Base-by-base conservation (phyloP, 139 green algal genomes). In the Micromonas pusilla region DNA sequence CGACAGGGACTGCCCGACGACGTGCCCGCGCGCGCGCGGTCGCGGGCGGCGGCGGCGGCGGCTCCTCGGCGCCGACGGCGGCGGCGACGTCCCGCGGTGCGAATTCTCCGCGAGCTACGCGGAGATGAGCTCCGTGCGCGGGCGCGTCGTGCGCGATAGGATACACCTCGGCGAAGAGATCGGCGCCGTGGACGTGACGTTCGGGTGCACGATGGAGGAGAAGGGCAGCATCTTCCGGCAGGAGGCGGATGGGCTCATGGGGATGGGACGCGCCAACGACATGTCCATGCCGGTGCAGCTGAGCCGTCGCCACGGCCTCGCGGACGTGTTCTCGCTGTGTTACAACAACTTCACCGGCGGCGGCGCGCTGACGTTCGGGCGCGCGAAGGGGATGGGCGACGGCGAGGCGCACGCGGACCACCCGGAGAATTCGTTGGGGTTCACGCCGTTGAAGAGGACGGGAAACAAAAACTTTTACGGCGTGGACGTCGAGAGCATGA, bases 211-310 rank as follows among this genome's bases (percentile, higher is more conserved):
- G 72, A 91, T 81, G 2, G 77, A 72, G 19, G 94, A 98, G 81
- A 97, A 90, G 19, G 94, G 94, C 0, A 90, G 93, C 76, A 96
- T 98, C 36, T 96, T 87, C 80, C 83, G 85, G 30, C 94, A 98
- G 85, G 79, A 80, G 36, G 94, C 93, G 0, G 94, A 97, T 76
- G 94, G 94, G 23, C 90, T 98, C 45, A 82, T 97, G 70, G 94
- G 93, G 1, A 89, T 98, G 78, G 93, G 93, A 57, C 90, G 37
- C 31, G 73, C 53, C 20, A 32, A 72, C 26, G n/a, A 80, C 34
- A 30, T 39, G 37, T 67, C 86, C 23, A 26, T 82, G 1, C 45
- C 45, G 9, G 66, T 76, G 25, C 92, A 98, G 89, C 78, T 98
- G 37, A 88, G 88, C 0, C 76, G 81, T 0, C 38, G 75, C 0